phyloP scores from a whole-genome alignment of 139 green algal species.

The Auxenochlorella protothecoides region DNA sequence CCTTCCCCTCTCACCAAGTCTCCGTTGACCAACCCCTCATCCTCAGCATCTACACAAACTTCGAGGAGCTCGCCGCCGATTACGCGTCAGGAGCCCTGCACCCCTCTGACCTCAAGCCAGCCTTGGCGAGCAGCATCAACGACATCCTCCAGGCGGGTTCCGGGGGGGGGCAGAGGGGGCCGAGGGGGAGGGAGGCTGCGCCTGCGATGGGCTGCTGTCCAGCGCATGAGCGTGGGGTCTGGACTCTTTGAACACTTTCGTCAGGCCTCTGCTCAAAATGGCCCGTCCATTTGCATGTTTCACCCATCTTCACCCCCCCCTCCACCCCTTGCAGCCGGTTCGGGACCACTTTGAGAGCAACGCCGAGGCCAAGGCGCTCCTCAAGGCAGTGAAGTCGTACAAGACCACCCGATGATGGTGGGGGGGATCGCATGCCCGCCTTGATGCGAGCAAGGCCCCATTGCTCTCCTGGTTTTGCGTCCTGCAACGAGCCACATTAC shows the following conservation, averaged over 20 bases:
- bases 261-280: background rate
- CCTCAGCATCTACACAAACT: constrained; percentile 49
- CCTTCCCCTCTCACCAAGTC: too few relatives aligned
- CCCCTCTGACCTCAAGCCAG: constrained; percentile 71
- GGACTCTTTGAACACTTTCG: background rate
- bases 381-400: constrained; percentile 74
- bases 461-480: too few relatives aligned
- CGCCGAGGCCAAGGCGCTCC: constrained; percentile 77
- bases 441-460: too few relatives aligned
- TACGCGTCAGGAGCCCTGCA: constrained; percentile 69
- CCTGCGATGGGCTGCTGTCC: too few relatives aligned
- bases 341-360: constrained; percentile 92
- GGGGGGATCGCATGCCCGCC: too few relatives aligned
- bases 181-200: background rate
- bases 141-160: constrained; percentile 57
- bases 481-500: too few relatives aligned
- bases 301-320: background rate
- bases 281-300: background rate
- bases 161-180: background rate
- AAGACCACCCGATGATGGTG: constrained; percentile 19
- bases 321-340: constrained; percentile 57
- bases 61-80: constrained; percentile 69
- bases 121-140: constrained; percentile 71
- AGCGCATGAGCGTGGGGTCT: background rate
- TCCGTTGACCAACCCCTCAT: background rate